Evolutionary conservation across 257 asterid genomes (phyloP).

Genomic region (Rubia yunnanensis): DNA sequence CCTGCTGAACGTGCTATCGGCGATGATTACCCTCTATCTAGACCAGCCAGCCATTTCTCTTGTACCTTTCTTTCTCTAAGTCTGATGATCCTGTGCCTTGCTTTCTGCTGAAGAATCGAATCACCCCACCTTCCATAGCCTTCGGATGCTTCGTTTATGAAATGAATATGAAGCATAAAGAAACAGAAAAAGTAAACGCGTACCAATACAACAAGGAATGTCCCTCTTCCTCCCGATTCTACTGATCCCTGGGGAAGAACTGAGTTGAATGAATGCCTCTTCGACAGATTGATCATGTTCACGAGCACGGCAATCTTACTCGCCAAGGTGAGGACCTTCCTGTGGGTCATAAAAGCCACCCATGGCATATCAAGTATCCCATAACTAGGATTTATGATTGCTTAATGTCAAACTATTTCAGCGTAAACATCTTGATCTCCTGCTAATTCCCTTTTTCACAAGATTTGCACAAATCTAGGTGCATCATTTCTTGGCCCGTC

Average conservation of each 20-base stretch:
- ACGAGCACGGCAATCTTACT: conserved; percentile 12
- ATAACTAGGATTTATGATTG: conserved; percentile 5
- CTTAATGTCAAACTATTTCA: conserved; percentile 5
- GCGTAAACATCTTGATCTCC: background rate
- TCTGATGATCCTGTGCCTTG: conserved; percentile 6
- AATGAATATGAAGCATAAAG: conserved; percentile 26
- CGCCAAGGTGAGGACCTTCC: conserved; percentile 12
- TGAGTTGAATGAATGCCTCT: conserved; percentile 9
- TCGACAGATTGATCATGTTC: conserved; percentile 6
- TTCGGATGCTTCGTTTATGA: conserved; percentile 10
- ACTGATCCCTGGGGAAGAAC: conserved; percentile 10
- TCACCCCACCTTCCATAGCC: conserved; percentile 14
- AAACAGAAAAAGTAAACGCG: conserved; percentile 14
- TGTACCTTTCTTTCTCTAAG: conserved; percentile 2
- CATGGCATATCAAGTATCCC: conserved; percentile 11
- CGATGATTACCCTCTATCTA: conserved; percentile 12
- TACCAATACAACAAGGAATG: conserved; percentile 21
- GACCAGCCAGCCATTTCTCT: conserved; percentile 3
- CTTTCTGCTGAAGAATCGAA: background rate
- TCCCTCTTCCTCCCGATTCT: conserved; percentile 12
- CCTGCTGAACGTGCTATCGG: conserved; percentile 26
- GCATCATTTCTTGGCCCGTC: conserved; percentile 45
- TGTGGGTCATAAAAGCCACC: conserved; percentile 15
- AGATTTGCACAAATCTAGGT: conserved; percentile 29
- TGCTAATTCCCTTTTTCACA: conserved; percentile 20